phyloP scores from a whole-genome alignment of 441 rosid species.

The Euphorbia celastroides region DNA sequence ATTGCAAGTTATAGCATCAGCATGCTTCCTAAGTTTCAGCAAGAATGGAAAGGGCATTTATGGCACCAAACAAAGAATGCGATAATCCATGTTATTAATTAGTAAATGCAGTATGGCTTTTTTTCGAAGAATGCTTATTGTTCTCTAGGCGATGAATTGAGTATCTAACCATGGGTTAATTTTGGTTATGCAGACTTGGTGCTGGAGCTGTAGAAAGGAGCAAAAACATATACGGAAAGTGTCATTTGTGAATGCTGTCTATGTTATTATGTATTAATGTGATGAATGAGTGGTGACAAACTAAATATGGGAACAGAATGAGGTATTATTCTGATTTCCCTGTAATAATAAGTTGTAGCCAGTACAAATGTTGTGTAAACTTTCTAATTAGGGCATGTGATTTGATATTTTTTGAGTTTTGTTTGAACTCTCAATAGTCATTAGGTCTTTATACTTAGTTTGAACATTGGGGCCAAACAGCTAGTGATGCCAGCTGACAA shows the following conservation, averaged over 20 bases:
- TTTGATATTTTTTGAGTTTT: slow-evolving; percentile 8
- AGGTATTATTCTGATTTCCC: slow-evolving; percentile 24
- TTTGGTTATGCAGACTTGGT: slow-evolving; percentile 62
- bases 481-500: background rate
- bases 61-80: slow-evolving; percentile 3
- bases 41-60: background rate
- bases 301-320: slow-evolving; percentile 17
- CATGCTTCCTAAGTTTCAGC: background rate
- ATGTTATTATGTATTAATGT: slow-evolving; percentile 28
- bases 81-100: background rate
- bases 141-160: slow-evolving; percentile 4
- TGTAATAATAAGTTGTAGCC: slow-evolving; percentile 29
- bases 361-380: slow-evolving; percentile 15
- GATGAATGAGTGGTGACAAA: slow-evolving; percentile 24
- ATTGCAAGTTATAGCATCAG: background rate
- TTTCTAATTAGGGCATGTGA: slow-evolving; percentile 16
- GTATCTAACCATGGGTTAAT: slow-evolving; percentile 27
- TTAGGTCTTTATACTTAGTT: slow-evolving; percentile 3
- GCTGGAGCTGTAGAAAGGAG: slow-evolving; percentile 70
- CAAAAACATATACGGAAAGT: slow-evolving; percentile 21
- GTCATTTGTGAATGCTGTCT: slow-evolving; percentile 28
- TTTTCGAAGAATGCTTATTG: background rate
- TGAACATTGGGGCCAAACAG: too few relatives aligned
- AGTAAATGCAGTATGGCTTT: background rate
- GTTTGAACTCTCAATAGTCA: slow-evolving; percentile 3